phyloP scores from a whole-genome alignment of 2,329 filamentous ascomycete species.

The Hypoxylon sp. region DNA sequence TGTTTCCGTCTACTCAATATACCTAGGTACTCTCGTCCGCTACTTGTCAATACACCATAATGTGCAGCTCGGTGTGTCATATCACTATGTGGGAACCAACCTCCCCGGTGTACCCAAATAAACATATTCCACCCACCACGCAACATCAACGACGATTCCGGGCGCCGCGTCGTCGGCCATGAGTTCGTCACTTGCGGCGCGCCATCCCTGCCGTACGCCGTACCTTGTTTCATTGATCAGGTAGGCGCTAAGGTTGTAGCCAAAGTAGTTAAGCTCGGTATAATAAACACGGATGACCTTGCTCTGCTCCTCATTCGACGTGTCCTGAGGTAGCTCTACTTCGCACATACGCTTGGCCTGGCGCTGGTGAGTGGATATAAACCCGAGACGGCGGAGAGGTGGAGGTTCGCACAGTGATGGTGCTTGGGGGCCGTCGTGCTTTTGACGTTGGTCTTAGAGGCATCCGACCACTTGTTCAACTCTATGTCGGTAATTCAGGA shows the following conservation, averaged over 20 bases:
- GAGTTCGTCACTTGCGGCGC: constrained; percentile 4
- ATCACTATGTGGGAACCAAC: neutral
- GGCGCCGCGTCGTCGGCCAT: constrained; percentile 3
- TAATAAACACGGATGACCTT: constrained; percentile 8
- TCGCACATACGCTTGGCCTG: neutral
- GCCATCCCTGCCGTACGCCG: neutral
- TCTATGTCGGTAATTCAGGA: neutral
- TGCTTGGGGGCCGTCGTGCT: neutral
- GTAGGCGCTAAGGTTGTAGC: constrained; percentile 1
- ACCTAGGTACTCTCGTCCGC: constrained; percentile 9
- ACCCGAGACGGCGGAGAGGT: constrained; percentile 11
- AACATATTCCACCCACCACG: constrained; percentile 1
- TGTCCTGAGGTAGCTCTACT: neutral
- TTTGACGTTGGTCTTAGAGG: neutral
- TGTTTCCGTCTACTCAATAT: constrained; percentile 1
- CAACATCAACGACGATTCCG: constrained; percentile 5
- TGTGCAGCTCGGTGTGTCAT: neutral
- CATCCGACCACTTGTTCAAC: neutral
- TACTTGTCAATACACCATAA: neutral
- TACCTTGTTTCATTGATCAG: constrained; percentile 12
- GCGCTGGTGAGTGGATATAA: constrained; percentile 5
- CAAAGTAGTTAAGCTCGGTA: constrained; percentile 3
- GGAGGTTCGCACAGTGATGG: neutral
- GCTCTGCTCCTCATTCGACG: neutral
- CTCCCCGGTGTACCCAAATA: constrained; percentile 2